Percentiles rank a stretch among this genome's conserved stretches.
Conservation (phyloP, 2,329 filamentous ascomycete species). For the Fusarium stilboides region DNA sequence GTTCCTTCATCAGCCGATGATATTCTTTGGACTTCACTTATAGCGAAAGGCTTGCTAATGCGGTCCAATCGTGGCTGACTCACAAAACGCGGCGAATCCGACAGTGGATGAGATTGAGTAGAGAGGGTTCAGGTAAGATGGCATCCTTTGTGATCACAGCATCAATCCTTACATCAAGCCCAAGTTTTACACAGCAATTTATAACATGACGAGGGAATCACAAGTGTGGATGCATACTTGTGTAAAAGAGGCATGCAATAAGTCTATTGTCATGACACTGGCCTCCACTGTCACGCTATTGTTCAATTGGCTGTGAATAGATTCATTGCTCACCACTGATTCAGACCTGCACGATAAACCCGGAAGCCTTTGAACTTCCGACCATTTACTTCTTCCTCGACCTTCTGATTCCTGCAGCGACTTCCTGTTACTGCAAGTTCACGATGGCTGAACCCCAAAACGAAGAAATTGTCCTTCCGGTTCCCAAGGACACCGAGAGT, state of each 20-base stretch:
- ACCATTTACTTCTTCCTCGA: neutral
- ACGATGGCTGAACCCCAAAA: slow-evolving; percentile 38
- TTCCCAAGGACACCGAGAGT: slow-evolving; percentile 23
- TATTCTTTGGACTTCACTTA: slow-evolving; percentile 7
- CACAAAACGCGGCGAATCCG: slow-evolving; percentile 3
- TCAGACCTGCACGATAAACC: slow-evolving; percentile 10
- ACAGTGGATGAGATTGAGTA: slow-evolving; percentile 38
- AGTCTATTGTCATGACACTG: neutral
- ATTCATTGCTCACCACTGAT: slow-evolving; percentile 27
- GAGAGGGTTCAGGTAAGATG: slow-evolving; percentile 30
- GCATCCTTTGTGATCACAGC: slow-evolving; percentile 3
- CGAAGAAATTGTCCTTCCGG: slow-evolving; percentile 21
- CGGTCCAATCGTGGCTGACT: neutral
- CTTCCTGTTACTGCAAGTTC: neutral
- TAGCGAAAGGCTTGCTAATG: neutral
- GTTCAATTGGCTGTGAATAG: slow-evolving; percentile 21
- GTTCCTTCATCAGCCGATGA: slow-evolving; percentile 9
- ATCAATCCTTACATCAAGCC: slow-evolving; percentile 2
- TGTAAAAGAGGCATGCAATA: neutral
- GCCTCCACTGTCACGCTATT: slow-evolving; percentile 7
- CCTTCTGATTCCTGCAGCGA: neutral
- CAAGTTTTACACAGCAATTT: too few relatives aligned
- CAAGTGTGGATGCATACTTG: neutral
- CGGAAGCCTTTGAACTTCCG: neutral
- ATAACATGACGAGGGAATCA: too few relatives aligned